Conservation (phyloP, 306 rosid species). For the Pyrus pyrifolia region DNA sequence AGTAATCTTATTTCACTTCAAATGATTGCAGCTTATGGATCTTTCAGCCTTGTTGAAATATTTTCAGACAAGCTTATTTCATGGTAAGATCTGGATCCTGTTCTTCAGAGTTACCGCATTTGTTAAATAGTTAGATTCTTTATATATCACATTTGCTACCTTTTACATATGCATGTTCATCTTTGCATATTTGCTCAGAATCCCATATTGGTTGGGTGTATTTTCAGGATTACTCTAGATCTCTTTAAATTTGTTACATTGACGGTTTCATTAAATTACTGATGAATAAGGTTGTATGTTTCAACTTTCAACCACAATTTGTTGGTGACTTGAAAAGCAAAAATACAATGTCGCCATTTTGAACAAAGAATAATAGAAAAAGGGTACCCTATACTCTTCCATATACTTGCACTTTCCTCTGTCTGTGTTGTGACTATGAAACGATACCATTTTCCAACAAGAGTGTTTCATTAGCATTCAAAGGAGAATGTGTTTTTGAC, state of each 20-base stretch:
- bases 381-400: background rate
- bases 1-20: background rate
- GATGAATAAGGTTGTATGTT: background rate
- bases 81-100: slow-evolving; percentile 47
- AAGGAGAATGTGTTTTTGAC: background rate
- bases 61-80: slow-evolving; percentile 79
- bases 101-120: background rate
- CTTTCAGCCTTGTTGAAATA: slow-evolving; percentile 79
- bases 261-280: background rate
- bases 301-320: background rate
- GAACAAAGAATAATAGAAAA: background rate
- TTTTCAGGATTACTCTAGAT: background rate
- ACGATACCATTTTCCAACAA: background rate
- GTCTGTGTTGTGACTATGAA: background rate
- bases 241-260: background rate
- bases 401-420: background rate
- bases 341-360: background rate
- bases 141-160: background rate
- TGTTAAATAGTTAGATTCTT: background rate
- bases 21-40: slow-evolving; percentile 69
- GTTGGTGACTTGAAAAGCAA: background rate
- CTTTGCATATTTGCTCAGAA: background rate
- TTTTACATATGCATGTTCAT: background rate
- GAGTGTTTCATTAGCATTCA: background rate
- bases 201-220: background rate